Base-by-base conservation (phyloP, 495 filamentous ascomycete species). In the Penicillium chermesinum region DNA sequence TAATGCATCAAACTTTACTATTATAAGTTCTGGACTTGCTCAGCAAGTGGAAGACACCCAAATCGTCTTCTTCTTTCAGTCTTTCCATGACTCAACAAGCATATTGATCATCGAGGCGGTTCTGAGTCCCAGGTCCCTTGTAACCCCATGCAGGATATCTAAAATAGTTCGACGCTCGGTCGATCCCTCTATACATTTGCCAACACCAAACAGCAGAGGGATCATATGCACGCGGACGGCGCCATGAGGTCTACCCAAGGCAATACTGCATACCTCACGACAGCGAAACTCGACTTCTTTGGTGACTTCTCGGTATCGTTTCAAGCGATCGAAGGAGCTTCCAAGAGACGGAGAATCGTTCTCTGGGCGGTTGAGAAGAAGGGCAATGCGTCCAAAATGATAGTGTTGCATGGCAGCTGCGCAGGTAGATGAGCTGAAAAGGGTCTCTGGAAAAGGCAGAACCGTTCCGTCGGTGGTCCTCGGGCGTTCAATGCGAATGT, bases 211-310 rank as follows among this genome's bases (percentile, higher is more conserved):
- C 10, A 74, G 53, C 2, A 72, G 41, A n/a, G 68, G 63, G 0
- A 67, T 49, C 63, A 71, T 70, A 15, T 64, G 57, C 2, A 70
- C 53, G 1, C 67, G 67, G 2, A 69, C 66, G 2, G 52, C 66
- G 20, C 55, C 56, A 9, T 60, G 61, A 8, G 71, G 69, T 13
- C 67, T 54, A 14, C 64, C 67, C 21, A 72, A 44, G 6, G 69
- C 66, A 44, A 71, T 67, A 1, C 71, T 69, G 33, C 59, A 63
- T 9, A 72, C 58, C 39, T 72, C 67, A 2, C 63, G 60, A 44
- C 60, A 55, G 9, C 71, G 68, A 40, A 63, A 65, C 35, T 74
- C 71, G 7, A 71, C 68, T 41, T 74, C 67, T 27, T 72, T 72
- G 2, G 68, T 71, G 13, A 74, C 50, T 40, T 72, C 69, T 7